Evolutionary conservation across 164 flowering plant species (phyloP).

Genomic region (Sextonia rubra): DNA sequence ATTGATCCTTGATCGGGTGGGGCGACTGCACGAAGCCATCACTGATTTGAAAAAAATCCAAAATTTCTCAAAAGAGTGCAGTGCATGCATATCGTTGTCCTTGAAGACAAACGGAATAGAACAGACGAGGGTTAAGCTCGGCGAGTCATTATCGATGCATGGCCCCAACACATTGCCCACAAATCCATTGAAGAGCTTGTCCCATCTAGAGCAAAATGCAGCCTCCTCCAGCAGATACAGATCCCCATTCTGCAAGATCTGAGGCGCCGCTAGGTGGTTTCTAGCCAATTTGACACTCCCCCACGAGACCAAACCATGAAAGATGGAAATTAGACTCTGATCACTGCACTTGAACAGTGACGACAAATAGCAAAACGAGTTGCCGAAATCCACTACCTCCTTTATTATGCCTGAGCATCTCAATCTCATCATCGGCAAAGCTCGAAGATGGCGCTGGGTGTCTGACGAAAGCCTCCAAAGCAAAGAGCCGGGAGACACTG

Average conservation of each 20-base stretch:
- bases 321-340: slow-evolving; percentile 83
- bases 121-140: no score
- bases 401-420: slow-evolving; percentile 45
- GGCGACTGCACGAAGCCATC: no score
- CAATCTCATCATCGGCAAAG: slow-evolving; percentile 49
- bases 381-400: slow-evolving; percentile 31
- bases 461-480: slow-evolving; percentile 38
- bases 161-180: slow-evolving; percentile 62
- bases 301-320: slow-evolving; percentile 73
- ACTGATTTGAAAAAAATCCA: no score
- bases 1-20: no score
- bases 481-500: slow-evolving; percentile 68
- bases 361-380: slow-evolving; percentile 51
- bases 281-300: slow-evolving; percentile 36
- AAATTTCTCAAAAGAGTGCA: no score
- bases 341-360: slow-evolving; percentile 53
- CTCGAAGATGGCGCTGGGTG: slow-evolving; percentile 34
- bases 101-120: no score
- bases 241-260: slow-evolving; percentile 30
- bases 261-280: slow-evolving; percentile 45
- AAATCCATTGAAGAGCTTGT: slow-evolving; percentile 64
- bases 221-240: slow-evolving; percentile 20
- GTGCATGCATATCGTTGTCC: no score
- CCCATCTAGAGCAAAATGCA: slow-evolving; percentile 22
- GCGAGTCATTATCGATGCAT: slow-evolving; percentile 62